A percentile compares a stretch with the other conserved stretches of the same genome.
Conservation (phyloP, 176 grass and related monocot species). For the Dendrocalamus sinicus region DNA sequence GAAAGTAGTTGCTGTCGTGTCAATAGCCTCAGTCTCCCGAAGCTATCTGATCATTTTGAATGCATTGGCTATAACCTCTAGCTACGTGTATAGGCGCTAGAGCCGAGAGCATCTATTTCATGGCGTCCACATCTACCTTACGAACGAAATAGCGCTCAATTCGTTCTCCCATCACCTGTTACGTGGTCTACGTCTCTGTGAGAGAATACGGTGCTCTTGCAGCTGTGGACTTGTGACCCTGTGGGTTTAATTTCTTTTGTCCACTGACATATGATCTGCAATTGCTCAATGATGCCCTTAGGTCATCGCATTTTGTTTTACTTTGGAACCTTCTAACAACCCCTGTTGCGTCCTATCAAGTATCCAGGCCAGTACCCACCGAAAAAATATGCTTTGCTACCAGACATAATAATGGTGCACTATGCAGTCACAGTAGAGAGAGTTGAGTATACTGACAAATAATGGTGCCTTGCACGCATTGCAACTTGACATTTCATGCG, state of each 20-base stretch:
- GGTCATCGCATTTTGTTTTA: constrained; percentile 9
- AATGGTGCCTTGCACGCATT: neutral
- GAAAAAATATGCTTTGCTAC: neutral
- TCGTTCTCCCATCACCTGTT: constrained; percentile 19
- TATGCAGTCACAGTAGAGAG: neutral
- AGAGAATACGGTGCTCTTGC: constrained; percentile 13
- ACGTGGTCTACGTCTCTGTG: constrained; percentile 49
- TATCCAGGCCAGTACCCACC: neutral
- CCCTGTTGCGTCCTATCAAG: neutral
- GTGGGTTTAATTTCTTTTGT: neutral
- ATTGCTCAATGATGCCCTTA: constrained; percentile 11
- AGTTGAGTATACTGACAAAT: neutral
- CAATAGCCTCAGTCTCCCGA: constrained; percentile 3
- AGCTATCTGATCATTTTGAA: constrained; percentile 28
- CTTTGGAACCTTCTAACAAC: constrained; percentile 9
- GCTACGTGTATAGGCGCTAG: constrained; percentile 31
- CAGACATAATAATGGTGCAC: neutral
- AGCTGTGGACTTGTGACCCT: neutral
- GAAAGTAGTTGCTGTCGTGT: constrained; percentile 15
- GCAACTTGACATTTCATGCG: neutral
- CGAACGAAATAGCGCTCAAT: neutral
- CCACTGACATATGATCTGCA: neutral
- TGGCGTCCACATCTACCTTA: constrained; percentile 34
- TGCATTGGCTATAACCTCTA: neutral
- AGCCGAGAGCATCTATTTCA: constrained; percentile 18